Conservation (phyloP, 2,329 filamentous ascomycete genomes). For the Ophiostoma angusticollis region DNA sequence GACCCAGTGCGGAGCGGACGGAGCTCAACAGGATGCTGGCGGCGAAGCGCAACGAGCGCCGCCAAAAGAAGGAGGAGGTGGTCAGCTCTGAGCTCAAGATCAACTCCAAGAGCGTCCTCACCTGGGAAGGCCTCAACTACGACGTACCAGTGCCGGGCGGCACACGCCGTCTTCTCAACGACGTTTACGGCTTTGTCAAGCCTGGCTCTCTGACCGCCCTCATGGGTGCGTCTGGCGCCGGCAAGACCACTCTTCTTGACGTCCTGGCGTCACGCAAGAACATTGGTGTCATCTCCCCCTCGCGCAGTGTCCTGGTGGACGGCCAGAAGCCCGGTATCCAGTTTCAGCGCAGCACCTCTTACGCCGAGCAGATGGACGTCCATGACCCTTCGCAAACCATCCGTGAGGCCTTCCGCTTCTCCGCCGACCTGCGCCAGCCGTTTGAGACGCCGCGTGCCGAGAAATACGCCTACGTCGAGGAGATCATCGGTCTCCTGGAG, state of each 20-base stretch:
- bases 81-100: slow-evolving; percentile 40
- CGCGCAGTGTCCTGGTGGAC: slow-evolving; percentile 44
- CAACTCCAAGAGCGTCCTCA: slow-evolving; percentile 55
- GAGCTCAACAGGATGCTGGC: slow-evolving; percentile 50
- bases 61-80: slow-evolving; percentile 32
- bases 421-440: slow-evolving; percentile 46
- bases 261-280: slow-evolving; percentile 53
- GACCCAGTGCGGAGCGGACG: slow-evolving; percentile 54
- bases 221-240: slow-evolving; percentile 75
- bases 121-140: slow-evolving; percentile 79
- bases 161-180: slow-evolving; percentile 40
- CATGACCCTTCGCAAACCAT: slow-evolving; percentile 51
- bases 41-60: slow-evolving; percentile 44
- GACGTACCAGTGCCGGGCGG: slow-evolving; percentile 49
- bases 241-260: slow-evolving; percentile 76
- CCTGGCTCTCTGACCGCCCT: slow-evolving; percentile 64
- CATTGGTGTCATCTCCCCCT: slow-evolving; percentile 39
- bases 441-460: slow-evolving; percentile 39
- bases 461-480: slow-evolving; percentile 47
- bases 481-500: slow-evolving; percentile 42
- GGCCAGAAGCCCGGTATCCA: slow-evolving; percentile 42
- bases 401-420: slow-evolving; percentile 50
- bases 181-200: slow-evolving; percentile 55
- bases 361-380: slow-evolving; percentile 50
- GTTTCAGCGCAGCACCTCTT: slow-evolving; percentile 47